Evolutionary conservation across 2,329 filamentous ascomycete species (phyloP), one percentile per base, ranked within the genome.

Genomic region (Plenodomus biglobosus): DNA sequence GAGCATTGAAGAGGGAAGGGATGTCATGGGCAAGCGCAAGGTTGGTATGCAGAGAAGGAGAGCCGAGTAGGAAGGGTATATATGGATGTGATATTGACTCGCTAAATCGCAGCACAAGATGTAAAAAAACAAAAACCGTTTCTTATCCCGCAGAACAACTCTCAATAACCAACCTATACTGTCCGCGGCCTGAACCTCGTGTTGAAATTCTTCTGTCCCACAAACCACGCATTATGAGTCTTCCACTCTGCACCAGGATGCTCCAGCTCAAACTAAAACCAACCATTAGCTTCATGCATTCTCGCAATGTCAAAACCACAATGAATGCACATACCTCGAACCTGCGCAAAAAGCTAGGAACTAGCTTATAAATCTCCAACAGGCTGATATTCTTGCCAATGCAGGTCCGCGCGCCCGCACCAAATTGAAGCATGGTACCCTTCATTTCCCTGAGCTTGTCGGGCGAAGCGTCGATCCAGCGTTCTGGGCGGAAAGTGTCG

Each of bases 1-100:
- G 61, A 90, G 95, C 73, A 90, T 97, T 57, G 94, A 96, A 70
- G 90, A 97, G 73, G 87, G 89, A 10, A 86, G 87, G 62, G 92
- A 97, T 74, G 90, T 96, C 4, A 84, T 88, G 46, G 94, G 94
- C n/a, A 94, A 95, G 77, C 78, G 83, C 58, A 78, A 76, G 60
- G 78, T 59, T 44, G 70, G 71, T 2, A 66, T 73, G 64, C 64
- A 69, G 53, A 71, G 58, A 44, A 53, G 58, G 45, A 53, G 54
- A 35, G 53, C 44, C 2, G 48, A 58, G 7, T 58, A 43, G 18
- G 17, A 37, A 5, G 8, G 35, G 6, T 37, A 37, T 37, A 18
- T 10, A 18, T 22, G 22, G 8, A 22, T 22, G 10, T n/a, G n/a
- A 17, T 15, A 17, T 30, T 27, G 10, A 20, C 13, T 41, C 38